These are phyloP conservation scores for Oryza nivara DNA, from an alignment of 176 grass and related monocot genomes.

Conservation along the genomic window DNA sequence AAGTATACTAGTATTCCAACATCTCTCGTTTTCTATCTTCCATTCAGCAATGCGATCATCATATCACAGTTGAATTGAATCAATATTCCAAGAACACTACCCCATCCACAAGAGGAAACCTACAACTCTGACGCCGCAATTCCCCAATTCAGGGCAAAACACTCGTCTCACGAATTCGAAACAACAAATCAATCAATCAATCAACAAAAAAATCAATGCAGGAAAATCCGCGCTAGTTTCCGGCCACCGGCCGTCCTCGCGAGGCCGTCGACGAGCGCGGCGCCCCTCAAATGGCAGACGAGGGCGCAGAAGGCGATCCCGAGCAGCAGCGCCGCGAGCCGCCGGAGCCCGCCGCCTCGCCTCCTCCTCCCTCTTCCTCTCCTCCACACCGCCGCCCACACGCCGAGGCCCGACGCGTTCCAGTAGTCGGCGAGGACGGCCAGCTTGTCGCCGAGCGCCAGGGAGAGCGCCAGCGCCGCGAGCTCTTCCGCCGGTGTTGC, in stretches of 20 bases:
- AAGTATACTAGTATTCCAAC: not conserved
- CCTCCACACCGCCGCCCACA: slow-evolving; percentile 41
- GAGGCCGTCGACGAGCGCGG: slow-evolving; percentile 26
- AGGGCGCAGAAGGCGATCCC: slow-evolving; percentile 47
- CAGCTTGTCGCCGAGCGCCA: slow-evolving; percentile 46
- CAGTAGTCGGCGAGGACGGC: slow-evolving; percentile 26
- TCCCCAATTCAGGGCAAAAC: not conserved
- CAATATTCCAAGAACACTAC: not conserved
- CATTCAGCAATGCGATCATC: not conserved
- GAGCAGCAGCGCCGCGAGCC: slow-evolving; percentile 49
- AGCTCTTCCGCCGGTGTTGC: slow-evolving; percentile 1
- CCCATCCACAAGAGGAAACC: not conserved
- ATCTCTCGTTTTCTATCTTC: not conserved
- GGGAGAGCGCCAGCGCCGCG: slow-evolving; percentile 28
- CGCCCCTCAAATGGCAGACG: slow-evolving; percentile 36
- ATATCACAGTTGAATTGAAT: not conserved
- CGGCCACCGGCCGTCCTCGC: slow-evolving; percentile 34
- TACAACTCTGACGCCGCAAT: not conserved
- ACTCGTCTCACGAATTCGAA: slow-evolving; percentile 24
- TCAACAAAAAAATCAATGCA: slow-evolving; percentile 26
- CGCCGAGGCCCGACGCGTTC: slow-evolving; percentile 40
- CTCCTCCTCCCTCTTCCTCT: slow-evolving; percentile 7
- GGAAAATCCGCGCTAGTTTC: slow-evolving; percentile 38
- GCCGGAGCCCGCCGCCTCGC: slow-evolving; percentile 24
- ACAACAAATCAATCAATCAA: slow-evolving; percentile 27